These are phyloP conservation scores for Colletotrichum chrysophilum DNA, from an alignment of 2,329 filamentous ascomycete genomes.

Conservation along the genomic window DNA sequence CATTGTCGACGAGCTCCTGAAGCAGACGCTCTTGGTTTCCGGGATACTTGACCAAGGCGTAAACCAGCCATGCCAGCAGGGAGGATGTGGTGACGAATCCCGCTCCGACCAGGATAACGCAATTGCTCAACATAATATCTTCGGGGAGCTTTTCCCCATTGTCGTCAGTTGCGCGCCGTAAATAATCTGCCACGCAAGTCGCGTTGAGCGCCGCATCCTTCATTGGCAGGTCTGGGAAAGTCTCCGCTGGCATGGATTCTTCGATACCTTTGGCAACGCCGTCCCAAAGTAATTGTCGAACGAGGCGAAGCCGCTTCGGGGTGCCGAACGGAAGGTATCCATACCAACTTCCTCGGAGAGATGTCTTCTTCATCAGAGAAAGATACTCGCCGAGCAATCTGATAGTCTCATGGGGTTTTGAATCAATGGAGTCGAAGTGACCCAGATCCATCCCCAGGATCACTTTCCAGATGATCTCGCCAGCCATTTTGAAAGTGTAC, in stretches of 20 bases:
- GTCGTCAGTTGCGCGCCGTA: background rate
- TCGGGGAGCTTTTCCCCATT: background rate
- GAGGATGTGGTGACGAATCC: conserved; percentile 6
- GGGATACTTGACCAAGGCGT: background rate
- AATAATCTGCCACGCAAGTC: conserved; percentile 1
- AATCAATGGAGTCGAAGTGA: background rate
- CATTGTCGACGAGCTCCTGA: background rate
- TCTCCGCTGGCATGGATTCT: background rate
- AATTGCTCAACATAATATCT: background rate
- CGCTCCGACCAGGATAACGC: conserved; percentile 1
- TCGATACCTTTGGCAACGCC: background rate
- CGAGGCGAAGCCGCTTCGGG: background rate
- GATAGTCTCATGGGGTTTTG: background rate
- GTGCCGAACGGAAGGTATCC: background rate
- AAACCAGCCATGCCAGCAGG: background rate
- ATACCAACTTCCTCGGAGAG: background rate
- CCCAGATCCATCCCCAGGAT: background rate
- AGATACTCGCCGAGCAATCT: background rate
- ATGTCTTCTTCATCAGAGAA: conserved; percentile 9
- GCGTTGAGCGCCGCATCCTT: background rate
- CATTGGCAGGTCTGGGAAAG: background rate
- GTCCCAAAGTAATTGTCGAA: background rate
- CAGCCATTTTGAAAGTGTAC: conserved; percentile 2
- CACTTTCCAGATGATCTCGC: background rate
- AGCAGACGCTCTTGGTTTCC: background rate